Percentiles rank a stretch among this genome's conserved stretches.
Conservation (phyloP, 1,284 basidiomycete genomes). For the Mycena citricolor region DNA sequence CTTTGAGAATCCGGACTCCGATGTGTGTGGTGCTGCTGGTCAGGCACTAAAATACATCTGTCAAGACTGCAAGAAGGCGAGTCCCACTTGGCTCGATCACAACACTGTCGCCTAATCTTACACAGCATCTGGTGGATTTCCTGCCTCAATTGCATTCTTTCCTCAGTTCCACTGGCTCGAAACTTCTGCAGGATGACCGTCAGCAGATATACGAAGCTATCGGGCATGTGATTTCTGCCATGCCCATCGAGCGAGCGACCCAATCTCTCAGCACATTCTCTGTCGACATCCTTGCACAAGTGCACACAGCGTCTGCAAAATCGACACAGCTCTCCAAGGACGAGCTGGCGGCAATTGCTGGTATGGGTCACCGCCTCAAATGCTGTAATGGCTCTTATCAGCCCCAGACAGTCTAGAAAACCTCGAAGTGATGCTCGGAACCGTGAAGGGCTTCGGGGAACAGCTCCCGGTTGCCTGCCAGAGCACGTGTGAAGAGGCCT, state of each 20-base stretch:
- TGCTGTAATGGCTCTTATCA: constrained; percentile 16
- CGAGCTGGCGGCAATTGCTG: constrained; percentile 60
- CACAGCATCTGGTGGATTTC: constrained; percentile 86
- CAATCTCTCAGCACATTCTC: constrained; percentile 84
- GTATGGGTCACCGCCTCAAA: constrained; percentile 43
- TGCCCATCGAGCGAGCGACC: constrained; percentile 85
- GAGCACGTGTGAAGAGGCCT: constrained; percentile 78
- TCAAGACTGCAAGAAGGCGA: constrained; percentile 89
- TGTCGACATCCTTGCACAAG: constrained; percentile 67
- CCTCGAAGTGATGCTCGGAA: constrained; percentile 82
- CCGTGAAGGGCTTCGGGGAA: constrained; percentile 79
- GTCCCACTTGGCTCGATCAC: constrained; percentile 21
- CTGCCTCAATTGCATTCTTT: constrained; percentile 92
- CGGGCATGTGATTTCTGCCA: constrained; percentile 90
- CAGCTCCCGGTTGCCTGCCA: constrained; percentile 80
- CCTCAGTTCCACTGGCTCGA: constrained; percentile 73
- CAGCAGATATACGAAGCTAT: constrained; percentile 94
- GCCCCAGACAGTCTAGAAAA: constrained; percentile 78
- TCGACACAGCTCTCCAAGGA: constrained; percentile 54
- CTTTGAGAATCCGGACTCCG: constrained; percentile 77
- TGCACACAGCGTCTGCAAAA: constrained; percentile 62
- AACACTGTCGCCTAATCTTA: constrained; percentile 14
- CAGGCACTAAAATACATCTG: constrained; percentile 97
- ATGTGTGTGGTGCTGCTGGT: constrained; percentile 92
- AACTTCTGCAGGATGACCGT: constrained; percentile 85